Evolutionary conservation across 2,329 filamentous ascomycete species (phyloP).

Genomic region (Hypocrella siamensis): DNA sequence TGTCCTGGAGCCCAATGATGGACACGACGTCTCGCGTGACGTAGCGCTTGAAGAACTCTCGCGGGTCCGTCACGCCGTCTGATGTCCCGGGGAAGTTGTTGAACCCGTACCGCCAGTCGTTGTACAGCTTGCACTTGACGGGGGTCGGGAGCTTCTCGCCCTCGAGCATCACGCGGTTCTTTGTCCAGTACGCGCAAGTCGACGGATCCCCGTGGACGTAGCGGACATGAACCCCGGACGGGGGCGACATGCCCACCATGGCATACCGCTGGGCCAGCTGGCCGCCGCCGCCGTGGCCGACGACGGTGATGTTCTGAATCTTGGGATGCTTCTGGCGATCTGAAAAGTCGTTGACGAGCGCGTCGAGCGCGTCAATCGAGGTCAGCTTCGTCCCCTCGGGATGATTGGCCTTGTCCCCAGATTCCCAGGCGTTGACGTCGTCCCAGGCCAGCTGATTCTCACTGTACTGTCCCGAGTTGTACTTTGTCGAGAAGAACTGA

Average conservation of each 20-base stretch:
- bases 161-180: slow-evolving; percentile 1
- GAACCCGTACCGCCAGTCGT: not conserved
- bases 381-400: slow-evolving; percentile 1
- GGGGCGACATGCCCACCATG: slow-evolving; percentile 1
- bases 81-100: not conserved
- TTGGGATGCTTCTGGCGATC: slow-evolving; percentile 1
- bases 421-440: slow-evolving; percentile 4
- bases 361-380: slow-evolving; percentile 5
- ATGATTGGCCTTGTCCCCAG: slow-evolving; percentile 2
- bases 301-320: slow-evolving; percentile 4
- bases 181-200: slow-evolving; percentile 5
- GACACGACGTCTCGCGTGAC: not conserved
- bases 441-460: slow-evolving; percentile 4
- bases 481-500: slow-evolving; percentile 3
- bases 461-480: slow-evolving; percentile 4
- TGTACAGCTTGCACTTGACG: not conserved
- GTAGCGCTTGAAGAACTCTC: not conserved
- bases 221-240: slow-evolving; percentile 3
- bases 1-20: not conserved
- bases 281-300: slow-evolving; percentile 5
- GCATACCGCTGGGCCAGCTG: slow-evolving; percentile 5
- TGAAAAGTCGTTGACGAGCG: slow-evolving; percentile 1
- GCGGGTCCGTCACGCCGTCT: not conserved
- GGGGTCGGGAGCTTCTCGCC: not conserved
- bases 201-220: slow-evolving; percentile 5